phyloP scores from a whole-genome alignment of 352 stramenopile species.

The Pythium coloratum region DNA sequence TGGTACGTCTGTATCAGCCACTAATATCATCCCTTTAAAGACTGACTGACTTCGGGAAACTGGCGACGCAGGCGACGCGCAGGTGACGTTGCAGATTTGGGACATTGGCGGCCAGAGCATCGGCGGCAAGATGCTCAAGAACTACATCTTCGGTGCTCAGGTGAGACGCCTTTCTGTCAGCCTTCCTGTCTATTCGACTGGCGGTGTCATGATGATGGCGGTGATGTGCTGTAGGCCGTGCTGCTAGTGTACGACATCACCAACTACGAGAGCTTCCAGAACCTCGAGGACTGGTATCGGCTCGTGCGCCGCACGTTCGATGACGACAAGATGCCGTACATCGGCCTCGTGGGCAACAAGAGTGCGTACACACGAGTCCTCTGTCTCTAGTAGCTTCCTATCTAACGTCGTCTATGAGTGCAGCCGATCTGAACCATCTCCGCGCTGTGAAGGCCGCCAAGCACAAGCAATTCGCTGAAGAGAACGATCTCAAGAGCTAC shows the following conservation, averaged over 20 bases:
- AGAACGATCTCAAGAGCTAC: slow-evolving; percentile 92
- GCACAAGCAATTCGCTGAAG: slow-evolving; percentile 92
- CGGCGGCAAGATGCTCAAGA: slow-evolving; percentile 60
- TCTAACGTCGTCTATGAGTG: no score
- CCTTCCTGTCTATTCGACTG: slow-evolving; percentile 1
- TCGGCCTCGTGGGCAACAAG: slow-evolving; percentile 92
- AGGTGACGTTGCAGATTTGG: slow-evolving; percentile 92
- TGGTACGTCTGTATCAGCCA: slow-evolving; percentile 33
- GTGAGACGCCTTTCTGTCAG: slow-evolving; percentile 27
- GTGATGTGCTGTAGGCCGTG: slow-evolving; percentile 52
- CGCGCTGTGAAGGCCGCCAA: slow-evolving; percentile 86
- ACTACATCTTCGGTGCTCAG: slow-evolving; percentile 95
- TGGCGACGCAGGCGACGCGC: slow-evolving; percentile 61
- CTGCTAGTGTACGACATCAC: slow-evolving; percentile 95
- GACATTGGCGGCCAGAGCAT: slow-evolving; percentile 89
- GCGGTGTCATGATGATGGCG: background rate
- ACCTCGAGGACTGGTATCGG: slow-evolving; percentile 94
- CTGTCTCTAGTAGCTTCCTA: background rate
- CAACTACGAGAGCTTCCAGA: slow-evolving; percentile 95
- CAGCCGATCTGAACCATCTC: slow-evolving; percentile 91
- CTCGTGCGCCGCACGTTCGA: slow-evolving; percentile 90
- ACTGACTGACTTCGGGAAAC: no score
- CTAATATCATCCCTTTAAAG: no score
- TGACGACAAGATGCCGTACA: slow-evolving; percentile 85
- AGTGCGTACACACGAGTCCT: slow-evolving; percentile 36